These are phyloP conservation scores for Linnemannia hyalina DNA, from an alignment of 192 early-diverging fungal species.

Conservation along the genomic window DNA sequence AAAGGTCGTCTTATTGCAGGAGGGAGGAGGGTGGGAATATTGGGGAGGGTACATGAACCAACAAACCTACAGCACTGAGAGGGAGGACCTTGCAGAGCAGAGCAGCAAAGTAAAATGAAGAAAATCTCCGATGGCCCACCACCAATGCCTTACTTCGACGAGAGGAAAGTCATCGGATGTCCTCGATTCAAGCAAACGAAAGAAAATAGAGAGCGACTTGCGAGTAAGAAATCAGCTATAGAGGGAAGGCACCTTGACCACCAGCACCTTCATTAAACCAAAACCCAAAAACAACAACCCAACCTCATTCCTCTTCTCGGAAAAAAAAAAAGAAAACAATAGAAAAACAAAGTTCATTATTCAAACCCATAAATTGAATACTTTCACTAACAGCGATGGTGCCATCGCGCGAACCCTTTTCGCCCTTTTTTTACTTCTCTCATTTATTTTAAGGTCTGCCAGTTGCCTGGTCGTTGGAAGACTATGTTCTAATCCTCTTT, in stretches of 20 bases:
- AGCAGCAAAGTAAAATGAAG: background rate
- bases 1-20: too few relatives aligned
- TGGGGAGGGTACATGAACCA: background rate
- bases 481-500: background rate
- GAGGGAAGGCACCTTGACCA: too few relatives aligned
- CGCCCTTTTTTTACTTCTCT: background rate
- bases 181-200: too few relatives aligned
- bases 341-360: constrained; percentile 7
- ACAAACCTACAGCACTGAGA: background rate
- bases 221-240: too few relatives aligned
- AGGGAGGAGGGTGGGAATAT: background rate
- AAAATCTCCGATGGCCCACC: background rate
- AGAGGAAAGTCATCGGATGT: too few relatives aligned
- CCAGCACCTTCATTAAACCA: too few relatives aligned
- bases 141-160: too few relatives aligned
- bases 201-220: too few relatives aligned
- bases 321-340: background rate
- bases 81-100: background rate
- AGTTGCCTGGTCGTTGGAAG: background rate
- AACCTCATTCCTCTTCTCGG: background rate
- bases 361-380: background rate
- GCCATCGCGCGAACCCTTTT: background rate
- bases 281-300: too few relatives aligned
- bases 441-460: background rate
- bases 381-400: background rate